Base-by-base conservation (phyloP, 2,329 filamentous ascomycete species). In the Thelonectria blattea region DNA sequence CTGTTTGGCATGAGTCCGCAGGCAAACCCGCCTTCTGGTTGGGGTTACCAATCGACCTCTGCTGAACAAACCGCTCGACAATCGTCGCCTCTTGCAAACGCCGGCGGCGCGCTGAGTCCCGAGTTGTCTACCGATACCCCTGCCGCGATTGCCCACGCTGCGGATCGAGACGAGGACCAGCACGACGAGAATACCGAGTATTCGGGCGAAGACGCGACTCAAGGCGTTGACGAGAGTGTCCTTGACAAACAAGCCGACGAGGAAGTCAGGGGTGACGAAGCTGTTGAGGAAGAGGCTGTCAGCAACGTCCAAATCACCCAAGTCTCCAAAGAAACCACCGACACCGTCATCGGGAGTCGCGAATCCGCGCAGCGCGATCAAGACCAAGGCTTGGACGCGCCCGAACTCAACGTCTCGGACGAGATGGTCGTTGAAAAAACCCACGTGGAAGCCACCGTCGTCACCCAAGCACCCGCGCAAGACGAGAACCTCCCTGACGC, bases 11-110 rank as follows among this genome's bases (percentile, higher is more conserved):
- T 57, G 45, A 70, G 61, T 47, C 60, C 61, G 3, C 34, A 37
- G 4, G 34, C 12, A 2, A 57, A 58, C 22, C 55, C 52, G 15
- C 54, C 53, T 3, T 58, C 57, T 12, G 51, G 34, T 17, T 69
- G 65, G 65, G 60, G 58, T 5, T 69, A 64, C 66, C 64, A 69
- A 15, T 52, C 62, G 1, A 43, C 48, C 12, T 42, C 58, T n/a
- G 34, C 58, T 14, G 58, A 59, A 11, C 52, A 48, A 15, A 39
- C 58, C 11, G 34, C 30, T 39, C 18, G 51, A 2, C 41, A 58
- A 27, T 57, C 56, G 1, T 65, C 66, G 12, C 63, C 68, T 2
- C 42, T 61, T 12, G 48, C 53, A 11, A 47, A 17, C 27, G 37
- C 41, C 15, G 48, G 30, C 15, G 48, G 30, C 7, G 52, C 34